Base-by-base conservation (phyloP, 208 protist genomes). In the Trypanosoma boissoni region DNA sequence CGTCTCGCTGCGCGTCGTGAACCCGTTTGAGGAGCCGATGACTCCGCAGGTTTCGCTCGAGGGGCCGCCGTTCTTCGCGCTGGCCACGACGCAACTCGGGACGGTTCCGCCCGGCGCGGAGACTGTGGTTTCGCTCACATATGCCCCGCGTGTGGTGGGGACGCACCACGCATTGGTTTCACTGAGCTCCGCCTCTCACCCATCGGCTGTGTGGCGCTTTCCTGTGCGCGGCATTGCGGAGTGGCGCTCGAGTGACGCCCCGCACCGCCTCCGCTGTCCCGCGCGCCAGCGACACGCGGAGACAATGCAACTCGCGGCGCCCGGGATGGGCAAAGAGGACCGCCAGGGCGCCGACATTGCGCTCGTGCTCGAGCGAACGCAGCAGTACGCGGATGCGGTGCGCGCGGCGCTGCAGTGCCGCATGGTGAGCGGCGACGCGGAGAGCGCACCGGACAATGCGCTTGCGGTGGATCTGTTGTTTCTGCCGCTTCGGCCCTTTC, bases 191-290 rank as follows among this genome's bases (percentile, higher is more conserved):
- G 45, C 51, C 21, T 54, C 67, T 4, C 45, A 8, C 12, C 28
- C 39, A 2, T 58, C 73, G 50, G 58, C 95, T 14, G 53, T 52
- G 8, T 97, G 90, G 90, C 58, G 31, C n/a, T 96, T 78, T 64
- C 85, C 88, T 1, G 44, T 97, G 5, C 37, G 63, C n/a, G 93
- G 88, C 41, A 48, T 73, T 31, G 85, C 88, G 18, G 88, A 95
- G 74, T 88, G 83, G 62, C 73, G 69, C 5, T 74, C 89, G 52
- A 41, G 58, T 28, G 61, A 72, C 27, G 49, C 57, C 18, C 59
- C 81, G 32, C 54, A 76, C 51, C 80, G 83, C 21, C 68, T 84
- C 41, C 76, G 76, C 52, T 84, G 77, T 42, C 72, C 80, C 9
- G 76, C 90, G 10, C 78, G 81, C 21, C 65, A 62, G 58, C 69